These are phyloP conservation scores for Vitis hybrid DNA, from an alignment of 177 flowering plant genomes.

Conservation along the genomic window DNA sequence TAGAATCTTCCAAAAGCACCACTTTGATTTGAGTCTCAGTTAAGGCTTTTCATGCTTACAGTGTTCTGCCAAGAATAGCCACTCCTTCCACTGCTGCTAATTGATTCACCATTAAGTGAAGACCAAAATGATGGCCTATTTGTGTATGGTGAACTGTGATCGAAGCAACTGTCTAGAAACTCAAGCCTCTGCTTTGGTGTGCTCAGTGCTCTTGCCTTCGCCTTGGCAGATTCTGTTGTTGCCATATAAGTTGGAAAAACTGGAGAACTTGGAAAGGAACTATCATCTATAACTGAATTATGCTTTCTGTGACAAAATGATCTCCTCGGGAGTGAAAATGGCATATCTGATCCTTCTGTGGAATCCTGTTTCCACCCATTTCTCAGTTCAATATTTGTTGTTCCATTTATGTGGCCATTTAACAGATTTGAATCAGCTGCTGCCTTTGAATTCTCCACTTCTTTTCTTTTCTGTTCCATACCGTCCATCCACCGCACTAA, in stretches of 20 bases:
- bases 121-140: slow-evolving; percentile 36
- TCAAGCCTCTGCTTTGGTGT: slow-evolving; percentile 60
- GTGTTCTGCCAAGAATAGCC: slow-evolving; percentile 13
- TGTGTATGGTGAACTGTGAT: slow-evolving; percentile 32
- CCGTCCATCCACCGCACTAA: slow-evolving; percentile 18
- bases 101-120: slow-evolving; percentile 34
- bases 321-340: slow-evolving; percentile 38
- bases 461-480: slow-evolving; percentile 2
- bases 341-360: slow-evolving; percentile 19
- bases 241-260: slow-evolving; percentile 73
- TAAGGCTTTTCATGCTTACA: no score
- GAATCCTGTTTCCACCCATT: slow-evolving; percentile 16
- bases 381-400: slow-evolving; percentile 15
- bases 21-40: no score
- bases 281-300: slow-evolving; percentile 29
- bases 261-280: slow-evolving; percentile 45
- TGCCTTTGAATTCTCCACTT: neutral
- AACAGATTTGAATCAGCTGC: slow-evolving; percentile 4
- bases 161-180: slow-evolving; percentile 29
- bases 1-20: no score
- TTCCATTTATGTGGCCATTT: neutral
- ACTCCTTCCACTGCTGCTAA: slow-evolving; percentile 7
- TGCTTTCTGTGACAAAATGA: slow-evolving; percentile 35
- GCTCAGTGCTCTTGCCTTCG: slow-evolving; percentile 68
- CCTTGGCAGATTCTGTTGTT: slow-evolving; percentile 67